Evolutionary conservation across 2,329 filamentous ascomycete genomes (phyloP), one percentile per base, ranked within the genome.

Genomic region (Cladosporium sp.): DNA sequence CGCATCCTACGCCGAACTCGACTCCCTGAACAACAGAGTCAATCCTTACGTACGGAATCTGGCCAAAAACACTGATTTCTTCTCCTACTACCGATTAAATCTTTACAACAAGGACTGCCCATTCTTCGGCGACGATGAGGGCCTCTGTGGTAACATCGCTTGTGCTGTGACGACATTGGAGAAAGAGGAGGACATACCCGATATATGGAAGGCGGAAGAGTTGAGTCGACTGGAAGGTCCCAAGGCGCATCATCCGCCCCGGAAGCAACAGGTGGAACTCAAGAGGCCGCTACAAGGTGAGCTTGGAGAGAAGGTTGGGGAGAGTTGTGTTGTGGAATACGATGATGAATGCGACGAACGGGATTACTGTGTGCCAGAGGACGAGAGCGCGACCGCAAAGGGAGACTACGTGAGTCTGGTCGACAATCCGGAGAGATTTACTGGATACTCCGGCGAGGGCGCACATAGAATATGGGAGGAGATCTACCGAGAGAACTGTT

Each of bases 401-500:
- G 93, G 93, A 35, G 93, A 97, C 75, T 98, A 98, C 66, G 93
- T 98, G 61, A 95, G 88, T 69, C 76, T 98, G 58, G 77, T 94
- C 43, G 86, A 89, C 66, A 98, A 98, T 64, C 92, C 92, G 1
- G 92, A 98, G 67, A 81, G 91, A 52, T 98, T 95, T 69, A 98
- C 93, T 0, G 93, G 93, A 42, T 98, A 97, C 65, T 80, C 85
- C 7, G 93, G 93, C 48, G 80, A 85, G 52, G 86, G 91, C 15
- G 82, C 92, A 35, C 82, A 85, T 63, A 89, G 94, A 72, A 88
- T 98, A 13, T 98, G 93, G 93, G 86, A 95, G 65, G 87, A 93
- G 50, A 90, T 98, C 53, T 98, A 98, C 71, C 80, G 89, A 46
- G 93, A 98, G 69, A 98, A 98, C 69, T 98, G 93, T 72, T 98